These are phyloP conservation scores for Sugiyamaella paludigena DNA, from an alignment of 1,139 yeast genomes.

Conservation along the genomic window DNA sequence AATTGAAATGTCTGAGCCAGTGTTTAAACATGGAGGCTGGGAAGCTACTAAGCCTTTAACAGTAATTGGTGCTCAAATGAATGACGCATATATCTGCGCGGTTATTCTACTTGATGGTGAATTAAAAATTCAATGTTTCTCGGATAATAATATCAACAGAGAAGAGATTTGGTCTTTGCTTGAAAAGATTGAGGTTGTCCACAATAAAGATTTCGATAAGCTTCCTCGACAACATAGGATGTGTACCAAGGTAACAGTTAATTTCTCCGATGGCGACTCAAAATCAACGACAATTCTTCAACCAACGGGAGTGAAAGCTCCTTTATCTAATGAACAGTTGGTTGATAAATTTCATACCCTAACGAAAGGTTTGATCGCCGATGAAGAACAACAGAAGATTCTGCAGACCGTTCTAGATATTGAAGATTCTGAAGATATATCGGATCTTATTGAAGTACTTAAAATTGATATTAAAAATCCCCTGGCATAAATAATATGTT, in stretches of 20 bases:
- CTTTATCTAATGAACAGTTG: constrained; percentile 10
- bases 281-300: constrained; percentile 3
- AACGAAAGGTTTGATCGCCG: constrained; percentile 14
- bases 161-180: constrained; percentile 17
- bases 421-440: constrained; percentile 4
- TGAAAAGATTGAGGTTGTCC: constrained; percentile 14
- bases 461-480: constrained; percentile 11
- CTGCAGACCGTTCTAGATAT: constrained; percentile 9
- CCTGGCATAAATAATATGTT: neutral
- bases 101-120: constrained; percentile 16
- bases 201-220: constrained; percentile 6
- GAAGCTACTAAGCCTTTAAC: constrained; percentile 14
- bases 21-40: constrained; percentile 20
- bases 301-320: constrained; percentile 18
- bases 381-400: constrained; percentile 9
- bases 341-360: constrained; percentile 11
- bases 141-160: constrained; percentile 13
- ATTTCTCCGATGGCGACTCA: constrained; percentile 5
- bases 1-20: constrained; percentile 17
- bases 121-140: constrained; percentile 8
- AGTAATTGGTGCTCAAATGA: constrained; percentile 21
- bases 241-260: constrained; percentile 14
- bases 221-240: constrained; percentile 8
- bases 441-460: constrained; percentile 6
- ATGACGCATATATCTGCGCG: constrained; percentile 18